Evolutionary conservation across 1,284 basidiomycete species (phyloP), one percentile per base, ranked within the genome.

Genomic region (Afroboletus lepidellus): DNA sequence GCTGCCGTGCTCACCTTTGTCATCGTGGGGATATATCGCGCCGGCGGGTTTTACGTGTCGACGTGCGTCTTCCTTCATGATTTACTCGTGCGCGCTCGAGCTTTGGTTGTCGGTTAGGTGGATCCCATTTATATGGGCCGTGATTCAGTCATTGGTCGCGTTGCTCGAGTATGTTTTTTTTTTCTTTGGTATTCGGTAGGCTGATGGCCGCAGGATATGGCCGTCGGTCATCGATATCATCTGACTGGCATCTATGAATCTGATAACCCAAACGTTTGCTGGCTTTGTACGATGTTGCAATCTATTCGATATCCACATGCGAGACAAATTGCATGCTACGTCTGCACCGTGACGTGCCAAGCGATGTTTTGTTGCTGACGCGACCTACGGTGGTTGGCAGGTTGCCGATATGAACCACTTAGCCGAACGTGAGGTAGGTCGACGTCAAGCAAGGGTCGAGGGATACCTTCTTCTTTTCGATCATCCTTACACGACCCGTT

Each of bases 61-160:
- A 34, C 43, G 43, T 45, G 23, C 23, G 43, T 30, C 18, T 8
- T 34, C 5, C 8, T 21, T 13, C 18, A 23, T 13, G 16, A 20
- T 7, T 13, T 15, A 18, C 8, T 33, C 21, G 21, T 4, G 36
- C 23, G n/a, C n/a, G 43, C 5, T 6, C 23, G 32, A 7, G 6
- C 25, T 34, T 32, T 25, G 23, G 34, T 13, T 16, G 3, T 8
- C 27, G 38, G 11, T 7, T 21, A 91, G 88, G 48, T 92, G 90
- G 90, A 78, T 93, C 43, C 91, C 91, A 6, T 89, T 92, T 61
- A 62, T 92, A 25, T 83, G 88, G 73, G 88, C 83, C 8, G 65
- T 87, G 27, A 79, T 91, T 53, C 84, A 87, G 59, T 83, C 84
- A 27, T 70, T 87, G 20, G 73, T 90, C 32, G 79, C 84, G 12